Evolutionary conservation across 2,329 filamentous ascomycete species (phyloP), one percentile per base, ranked within the genome.

Genomic region (Ceratocystis eucalypticola): DNA sequence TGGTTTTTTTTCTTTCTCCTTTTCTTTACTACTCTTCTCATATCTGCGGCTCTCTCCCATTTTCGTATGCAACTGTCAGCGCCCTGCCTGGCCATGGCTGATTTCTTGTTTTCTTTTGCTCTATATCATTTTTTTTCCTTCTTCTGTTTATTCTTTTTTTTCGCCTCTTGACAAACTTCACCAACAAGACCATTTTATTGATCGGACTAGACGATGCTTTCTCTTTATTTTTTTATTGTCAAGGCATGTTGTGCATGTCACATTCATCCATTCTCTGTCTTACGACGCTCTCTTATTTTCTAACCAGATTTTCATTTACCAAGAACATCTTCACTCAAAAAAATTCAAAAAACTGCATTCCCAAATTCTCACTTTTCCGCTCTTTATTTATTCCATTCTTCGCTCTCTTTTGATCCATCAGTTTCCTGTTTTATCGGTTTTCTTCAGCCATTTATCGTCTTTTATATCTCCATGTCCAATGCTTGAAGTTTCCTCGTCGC

Each of bases 121-220:
- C 50, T 67, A 65, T 65, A 25, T 68, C 50, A 22, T 62, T 37
- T 62, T 46, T 46, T 57, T 50, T 61, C 20, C 44, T 41, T 64
- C 44, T 41, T 30, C 50, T 68, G 10, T 55, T 48, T 64, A 25
- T 63, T 63, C 48, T 64, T 55, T 10, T 66, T 33, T 33, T 67
- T 5, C 61, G 55, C 20, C 65, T 17, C 37, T 15, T 15, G 37
- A 41, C 37, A 41, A 65, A 62, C 25, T 65, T 66, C 61, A 64
- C 61, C 25, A 30, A 33, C 22, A 59, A 66, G 65, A 64, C 64
- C 28, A 45, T 46, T 30, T 41, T 41, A 4, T 45, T 61, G 59
- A 64, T 61, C 62, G 53, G 41, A 30, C 55, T 55, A 65, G 48
- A 65, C 65, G 62, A 41, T 66, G 37, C 61, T 45, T 45, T 45